These are phyloP conservation scores for Sanghuangporus sanghuang DNA, from an alignment of 1,284 basidiomycete species.

Conservation along the genomic window DNA sequence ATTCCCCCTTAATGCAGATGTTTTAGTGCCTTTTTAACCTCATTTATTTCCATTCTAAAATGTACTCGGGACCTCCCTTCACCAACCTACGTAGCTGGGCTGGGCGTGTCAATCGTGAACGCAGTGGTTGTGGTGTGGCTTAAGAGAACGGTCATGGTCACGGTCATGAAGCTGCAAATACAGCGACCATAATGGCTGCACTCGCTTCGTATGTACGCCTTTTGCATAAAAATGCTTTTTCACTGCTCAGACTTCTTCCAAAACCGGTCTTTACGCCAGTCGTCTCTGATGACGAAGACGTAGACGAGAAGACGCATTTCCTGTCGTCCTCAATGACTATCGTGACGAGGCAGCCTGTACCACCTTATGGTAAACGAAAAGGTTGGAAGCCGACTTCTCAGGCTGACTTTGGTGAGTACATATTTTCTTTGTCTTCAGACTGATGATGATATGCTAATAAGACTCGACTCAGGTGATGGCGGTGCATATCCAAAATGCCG, in stretches of 20 bases:
- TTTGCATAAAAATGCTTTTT: background rate
- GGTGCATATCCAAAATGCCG: slow-evolving; percentile 97
- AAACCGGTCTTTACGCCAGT: slow-evolving; percentile 53
- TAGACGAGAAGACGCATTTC: slow-evolving; percentile 35
- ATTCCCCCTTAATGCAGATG: slow-evolving; percentile 22
- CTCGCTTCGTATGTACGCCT: slow-evolving; percentile 49
- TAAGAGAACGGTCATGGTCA: background rate
- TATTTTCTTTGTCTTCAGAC: background rate
- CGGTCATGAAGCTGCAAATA: background rate
- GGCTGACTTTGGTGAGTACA: slow-evolving; percentile 74
- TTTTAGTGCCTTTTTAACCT: too few relatives aligned
- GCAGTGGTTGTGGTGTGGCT: background rate
- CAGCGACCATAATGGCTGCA: slow-evolving; percentile 43
- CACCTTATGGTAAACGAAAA: slow-evolving; percentile 79
- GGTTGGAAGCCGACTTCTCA: slow-evolving; percentile 83
- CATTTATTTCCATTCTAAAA: too few relatives aligned
- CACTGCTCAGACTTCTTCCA: slow-evolving; percentile 50
- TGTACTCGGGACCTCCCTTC: too few relatives aligned
- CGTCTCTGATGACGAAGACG: slow-evolving; percentile 50
- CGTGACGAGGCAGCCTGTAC: slow-evolving; percentile 51
- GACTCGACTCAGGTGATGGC: slow-evolving; percentile 62
- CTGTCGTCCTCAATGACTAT: slow-evolving; percentile 40
- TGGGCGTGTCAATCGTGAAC: background rate
- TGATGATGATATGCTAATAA: background rate
- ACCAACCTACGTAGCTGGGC: too few relatives aligned